phyloP scores from a whole-genome alignment of 1,284 basidiomycete species.

The Cryptococcus hybrid region DNA sequence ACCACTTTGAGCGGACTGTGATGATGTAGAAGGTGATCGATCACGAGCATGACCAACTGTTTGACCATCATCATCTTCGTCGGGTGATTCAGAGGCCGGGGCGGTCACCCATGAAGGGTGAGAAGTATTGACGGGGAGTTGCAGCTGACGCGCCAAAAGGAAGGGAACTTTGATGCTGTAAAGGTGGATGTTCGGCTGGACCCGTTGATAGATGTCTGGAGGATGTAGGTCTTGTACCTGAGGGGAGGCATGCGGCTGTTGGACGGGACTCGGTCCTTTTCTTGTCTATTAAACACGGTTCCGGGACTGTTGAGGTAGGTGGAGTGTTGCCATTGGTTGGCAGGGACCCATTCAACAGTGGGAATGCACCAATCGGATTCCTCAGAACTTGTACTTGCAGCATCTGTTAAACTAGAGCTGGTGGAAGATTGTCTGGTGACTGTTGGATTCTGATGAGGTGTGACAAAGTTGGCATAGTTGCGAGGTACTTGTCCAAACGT shows the following conservation, averaged over 20 bases:
- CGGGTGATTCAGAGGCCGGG: conserved; percentile 13
- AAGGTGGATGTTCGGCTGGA: conserved; percentile 1
- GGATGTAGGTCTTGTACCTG: conserved; percentile 15
- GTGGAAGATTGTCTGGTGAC: conserved; percentile 33
- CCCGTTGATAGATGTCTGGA: neutral
- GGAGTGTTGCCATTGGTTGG: conserved; percentile 8
- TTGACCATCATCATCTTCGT: conserved; percentile 43
- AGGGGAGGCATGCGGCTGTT: conserved; percentile 33
- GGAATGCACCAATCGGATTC: conserved; percentile 45
- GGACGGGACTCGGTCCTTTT: conserved; percentile 8
- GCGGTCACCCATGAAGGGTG: neutral
- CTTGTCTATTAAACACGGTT: conserved; percentile 3
- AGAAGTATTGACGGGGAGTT: conserved; percentile 3
- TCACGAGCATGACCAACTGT: conserved; percentile 40
- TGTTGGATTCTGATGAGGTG: conserved; percentile 9
- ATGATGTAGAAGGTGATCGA: conserved; percentile 35
- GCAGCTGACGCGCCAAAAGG: conserved; percentile 23
- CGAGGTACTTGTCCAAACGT: conserved; percentile 17
- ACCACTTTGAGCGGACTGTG: conserved; percentile 35
- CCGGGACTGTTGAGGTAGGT: conserved; percentile 14
- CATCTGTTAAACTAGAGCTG: conserved; percentile 26
- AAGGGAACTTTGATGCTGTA: conserved; percentile 13
- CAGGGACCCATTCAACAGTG: conserved; percentile 41
- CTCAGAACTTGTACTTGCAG: conserved; percentile 40
- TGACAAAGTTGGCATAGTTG: conserved; percentile 24